phyloP scores from a whole-genome alignment of 352 stramenopile species.

The Phytophthora ramorum region DNA sequence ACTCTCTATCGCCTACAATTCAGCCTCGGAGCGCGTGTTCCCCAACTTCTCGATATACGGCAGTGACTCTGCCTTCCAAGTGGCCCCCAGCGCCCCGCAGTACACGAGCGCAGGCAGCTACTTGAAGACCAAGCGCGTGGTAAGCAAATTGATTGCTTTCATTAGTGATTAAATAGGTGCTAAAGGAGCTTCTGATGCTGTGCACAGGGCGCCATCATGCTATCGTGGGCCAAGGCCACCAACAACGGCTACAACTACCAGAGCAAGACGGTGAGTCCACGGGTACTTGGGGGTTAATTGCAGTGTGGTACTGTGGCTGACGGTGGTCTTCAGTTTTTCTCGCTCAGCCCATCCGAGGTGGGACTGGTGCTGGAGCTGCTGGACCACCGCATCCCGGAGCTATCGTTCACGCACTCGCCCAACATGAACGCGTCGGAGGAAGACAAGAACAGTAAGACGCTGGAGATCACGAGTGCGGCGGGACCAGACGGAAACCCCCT shows the following conservation, averaged over 20 bases:
- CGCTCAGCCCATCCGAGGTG: conserved; percentile 77
- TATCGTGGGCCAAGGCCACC: conserved; percentile 81
- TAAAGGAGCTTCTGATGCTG: conserved; percentile 20
- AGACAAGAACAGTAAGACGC: conserved; percentile 57
- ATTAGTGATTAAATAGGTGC: background rate
- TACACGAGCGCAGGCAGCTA: conserved; percentile 75
- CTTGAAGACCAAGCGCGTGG: conserved; percentile 83
- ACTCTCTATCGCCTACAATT: conserved; percentile 12
- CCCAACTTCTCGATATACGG: conserved; percentile 80
- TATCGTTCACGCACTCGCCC: conserved; percentile 77
- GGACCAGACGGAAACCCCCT: conserved; percentile 57
- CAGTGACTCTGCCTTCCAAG: conserved; percentile 79
- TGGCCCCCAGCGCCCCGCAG: conserved; percentile 66
- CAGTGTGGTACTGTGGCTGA: conserved; percentile 1
- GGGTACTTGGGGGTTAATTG: background rate
- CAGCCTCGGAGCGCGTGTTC: conserved; percentile 71
- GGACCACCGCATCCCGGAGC: conserved; percentile 64
- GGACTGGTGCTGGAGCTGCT: conserved; percentile 81
- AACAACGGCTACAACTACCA: conserved; percentile 82
- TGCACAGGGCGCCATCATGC: conserved; percentile 77
- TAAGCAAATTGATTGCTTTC: conserved; percentile 22
- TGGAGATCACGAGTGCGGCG: conserved; percentile 54
- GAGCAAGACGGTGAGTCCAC: conserved; percentile 70
- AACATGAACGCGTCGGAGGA: conserved; percentile 77
- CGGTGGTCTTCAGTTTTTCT: conserved; percentile 71